These are phyloP conservation scores for Juncus effusus DNA, from an alignment of 176 grass and related monocot genomes.

Conservation along the genomic window DNA sequence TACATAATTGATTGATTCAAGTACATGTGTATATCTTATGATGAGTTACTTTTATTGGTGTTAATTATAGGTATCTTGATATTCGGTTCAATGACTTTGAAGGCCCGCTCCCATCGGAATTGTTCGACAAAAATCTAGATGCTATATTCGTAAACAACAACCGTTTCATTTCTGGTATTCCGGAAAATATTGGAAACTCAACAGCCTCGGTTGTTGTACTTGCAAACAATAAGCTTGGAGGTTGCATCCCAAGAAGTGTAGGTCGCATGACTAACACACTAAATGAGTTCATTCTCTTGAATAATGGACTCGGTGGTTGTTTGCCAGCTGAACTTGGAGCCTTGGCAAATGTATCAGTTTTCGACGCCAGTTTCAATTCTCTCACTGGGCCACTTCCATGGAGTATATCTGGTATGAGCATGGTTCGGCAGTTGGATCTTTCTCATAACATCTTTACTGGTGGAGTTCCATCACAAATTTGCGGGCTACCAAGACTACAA, in stretches of 20 bases:
- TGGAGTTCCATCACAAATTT: conserved; percentile 17
- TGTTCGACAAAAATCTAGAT: conserved; percentile 44
- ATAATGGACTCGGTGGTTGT: conserved; percentile 34
- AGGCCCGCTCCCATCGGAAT: conserved; percentile 30
- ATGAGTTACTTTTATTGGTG: neutral
- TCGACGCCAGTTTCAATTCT: conserved; percentile 31
- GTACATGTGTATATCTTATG: neutral
- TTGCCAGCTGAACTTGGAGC: conserved; percentile 30
- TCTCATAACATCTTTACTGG: conserved; percentile 41
- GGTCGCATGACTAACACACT: conserved; percentile 23
- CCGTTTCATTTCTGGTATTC: conserved; percentile 30
- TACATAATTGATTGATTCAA: neutral
- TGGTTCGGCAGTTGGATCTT: conserved; percentile 29
- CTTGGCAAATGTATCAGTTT: conserved; percentile 27
- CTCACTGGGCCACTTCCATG: conserved; percentile 32
- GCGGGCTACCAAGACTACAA: conserved; percentile 26
- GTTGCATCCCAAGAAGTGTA: conserved; percentile 36
- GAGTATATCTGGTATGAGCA: conserved; percentile 26
- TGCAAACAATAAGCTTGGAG: conserved; percentile 40
- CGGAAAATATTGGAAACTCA: conserved; percentile 41
- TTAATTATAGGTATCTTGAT: conserved; percentile 25
- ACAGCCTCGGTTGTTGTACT: conserved; percentile 36
- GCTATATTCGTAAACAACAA: conserved; percentile 44
- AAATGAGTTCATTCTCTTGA: conserved; percentile 34
- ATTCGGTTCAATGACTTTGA: conserved; percentile 43